phyloP scores from a whole-genome alignment of 2,329 filamentous ascomycete genomes.

The Botrytis pseudocinerea region DNA sequence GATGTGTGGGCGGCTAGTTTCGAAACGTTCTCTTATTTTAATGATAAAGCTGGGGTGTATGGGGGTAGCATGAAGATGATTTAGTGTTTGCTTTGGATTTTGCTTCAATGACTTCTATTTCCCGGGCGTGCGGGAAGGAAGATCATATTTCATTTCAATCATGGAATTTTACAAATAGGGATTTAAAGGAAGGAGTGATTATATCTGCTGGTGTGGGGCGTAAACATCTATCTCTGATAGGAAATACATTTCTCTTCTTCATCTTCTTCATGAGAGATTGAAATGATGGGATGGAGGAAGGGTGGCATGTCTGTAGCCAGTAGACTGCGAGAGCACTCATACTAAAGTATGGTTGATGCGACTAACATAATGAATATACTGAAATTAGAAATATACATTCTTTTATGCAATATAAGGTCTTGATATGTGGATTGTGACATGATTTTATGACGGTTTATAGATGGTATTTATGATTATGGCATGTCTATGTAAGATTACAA shows the following conservation, averaged over 20 bases:
- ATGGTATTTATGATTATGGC: not conserved
- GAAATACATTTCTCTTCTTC: slow-evolving; percentile 13
- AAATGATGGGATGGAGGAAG: slow-evolving; percentile 1
- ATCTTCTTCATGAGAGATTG: slow-evolving; percentile 2
- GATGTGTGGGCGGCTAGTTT: slow-evolving; percentile 19
- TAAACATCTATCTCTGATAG: slow-evolving; percentile 17
- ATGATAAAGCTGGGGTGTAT: slow-evolving; percentile 24
- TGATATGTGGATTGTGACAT: not conserved
- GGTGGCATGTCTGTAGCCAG: slow-evolving; percentile 24
- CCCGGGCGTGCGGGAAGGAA: slow-evolving; percentile 22
- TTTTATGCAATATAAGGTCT: not conserved
- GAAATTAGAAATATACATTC: slow-evolving; percentile 23
- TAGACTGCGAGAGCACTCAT: slow-evolving; percentile 24
- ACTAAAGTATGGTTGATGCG: slow-evolving; percentile 22
- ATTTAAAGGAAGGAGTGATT: slow-evolving; percentile 21
- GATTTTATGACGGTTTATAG: not conserved
- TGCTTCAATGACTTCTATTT: slow-evolving; percentile 23
- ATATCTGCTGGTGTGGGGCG: slow-evolving; percentile 21
- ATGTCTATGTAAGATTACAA: not conserved
- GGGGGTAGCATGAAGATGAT: slow-evolving; percentile 23
- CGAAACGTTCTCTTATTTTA: slow-evolving; percentile 25
- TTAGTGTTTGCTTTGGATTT: slow-evolving; percentile 24
- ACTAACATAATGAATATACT: slow-evolving; percentile 28
- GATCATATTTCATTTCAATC: slow-evolving; percentile 24
- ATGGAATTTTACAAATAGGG: slow-evolving; percentile 12